Percentiles rank a stretch among this genome's conserved stretches.
phyloP scores from a whole-genome alignment of 768 basidiomycete species.

The Tricholoma furcatifolium region DNA sequence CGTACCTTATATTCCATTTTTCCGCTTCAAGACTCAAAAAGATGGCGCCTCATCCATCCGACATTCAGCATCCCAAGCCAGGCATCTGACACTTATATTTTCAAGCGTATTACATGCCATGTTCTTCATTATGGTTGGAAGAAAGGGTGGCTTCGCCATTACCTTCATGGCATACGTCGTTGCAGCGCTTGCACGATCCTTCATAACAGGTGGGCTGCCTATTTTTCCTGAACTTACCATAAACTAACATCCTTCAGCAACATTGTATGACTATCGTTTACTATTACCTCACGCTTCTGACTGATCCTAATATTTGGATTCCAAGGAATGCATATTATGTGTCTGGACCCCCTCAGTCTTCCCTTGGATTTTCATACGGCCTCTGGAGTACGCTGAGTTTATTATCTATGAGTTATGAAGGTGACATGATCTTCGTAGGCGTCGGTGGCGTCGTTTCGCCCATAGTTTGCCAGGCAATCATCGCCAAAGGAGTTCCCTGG shows the following conservation, averaged over 20 bases:
- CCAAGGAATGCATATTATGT: conserved; percentile 49
- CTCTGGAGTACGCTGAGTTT: conserved; percentile 41
- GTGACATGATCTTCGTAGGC: conserved; percentile 30
- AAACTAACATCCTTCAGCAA: conserved; percentile 21
- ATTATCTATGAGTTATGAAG: neutral
- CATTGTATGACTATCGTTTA: conserved; percentile 27
- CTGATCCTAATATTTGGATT: neutral
- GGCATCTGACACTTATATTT: conserved; percentile 36
- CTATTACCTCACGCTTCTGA: neutral
- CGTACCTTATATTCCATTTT: conserved; percentile 23
- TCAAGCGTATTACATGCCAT: conserved; percentile 37
- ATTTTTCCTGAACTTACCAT: conserved; percentile 7
- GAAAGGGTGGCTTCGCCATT: conserved; percentile 36
- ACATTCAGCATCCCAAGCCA: conserved; percentile 42
- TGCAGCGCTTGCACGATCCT: conserved; percentile 46
- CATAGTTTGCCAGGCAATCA: conserved; percentile 50
- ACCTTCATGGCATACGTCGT: conserved; percentile 47
- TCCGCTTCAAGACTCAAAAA: conserved; percentile 16
- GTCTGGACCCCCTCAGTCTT: conserved; percentile 34
- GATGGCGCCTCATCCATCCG: conserved; percentile 10
- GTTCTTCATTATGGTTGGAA: conserved; percentile 52
- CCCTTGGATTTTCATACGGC: conserved; percentile 48
- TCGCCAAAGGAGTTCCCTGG: conserved; percentile 52
- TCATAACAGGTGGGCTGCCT: conserved; percentile 41
- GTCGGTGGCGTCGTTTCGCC: conserved; percentile 53